phyloP scores from a whole-genome alignment of 768 basidiomycete species.

The Suillus weaverae region DNA sequence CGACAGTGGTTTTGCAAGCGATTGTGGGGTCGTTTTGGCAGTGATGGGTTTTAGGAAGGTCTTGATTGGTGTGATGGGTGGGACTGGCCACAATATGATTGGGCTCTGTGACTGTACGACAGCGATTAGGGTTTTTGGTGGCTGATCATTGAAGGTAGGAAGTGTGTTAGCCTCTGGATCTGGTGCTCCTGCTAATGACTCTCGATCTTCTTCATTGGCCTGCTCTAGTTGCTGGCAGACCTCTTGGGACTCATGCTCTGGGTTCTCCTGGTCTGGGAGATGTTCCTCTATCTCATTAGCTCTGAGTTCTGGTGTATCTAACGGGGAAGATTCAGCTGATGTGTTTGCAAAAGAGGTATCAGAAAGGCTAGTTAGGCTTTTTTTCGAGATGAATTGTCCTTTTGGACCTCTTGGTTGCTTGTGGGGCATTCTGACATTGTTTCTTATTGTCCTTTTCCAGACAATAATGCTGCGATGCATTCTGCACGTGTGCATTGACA shows the following conservation, averaged over 20 bases:
- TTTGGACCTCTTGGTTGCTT: neutral
- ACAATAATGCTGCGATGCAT: neutral
- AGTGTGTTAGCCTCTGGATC: neutral
- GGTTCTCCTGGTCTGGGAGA: neutral
- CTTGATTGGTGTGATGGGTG: fast-evolving
- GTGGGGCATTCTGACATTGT: neutral
- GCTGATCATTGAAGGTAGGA: neutral
- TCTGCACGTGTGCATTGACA: neutral
- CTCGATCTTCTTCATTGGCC: neutral
- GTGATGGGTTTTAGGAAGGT: neutral
- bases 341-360: neutral
- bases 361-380: neutral
- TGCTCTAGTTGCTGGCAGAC: neutral
- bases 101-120: fast-evolving
- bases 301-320: neutral
- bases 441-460: neutral
- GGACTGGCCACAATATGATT: neutral
- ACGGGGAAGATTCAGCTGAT: neutral
- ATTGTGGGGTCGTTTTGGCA: neutral
- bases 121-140: fast-evolving
- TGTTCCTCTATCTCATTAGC: neutral
- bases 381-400: neutral
- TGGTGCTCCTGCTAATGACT: neutral
- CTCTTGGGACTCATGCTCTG: neutral
- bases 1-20: no score